Evolutionary conservation across 2,329 filamentous ascomycete species (phyloP), one percentile per base, ranked within the genome.

Genomic region (Cercospora janseana): DNA sequence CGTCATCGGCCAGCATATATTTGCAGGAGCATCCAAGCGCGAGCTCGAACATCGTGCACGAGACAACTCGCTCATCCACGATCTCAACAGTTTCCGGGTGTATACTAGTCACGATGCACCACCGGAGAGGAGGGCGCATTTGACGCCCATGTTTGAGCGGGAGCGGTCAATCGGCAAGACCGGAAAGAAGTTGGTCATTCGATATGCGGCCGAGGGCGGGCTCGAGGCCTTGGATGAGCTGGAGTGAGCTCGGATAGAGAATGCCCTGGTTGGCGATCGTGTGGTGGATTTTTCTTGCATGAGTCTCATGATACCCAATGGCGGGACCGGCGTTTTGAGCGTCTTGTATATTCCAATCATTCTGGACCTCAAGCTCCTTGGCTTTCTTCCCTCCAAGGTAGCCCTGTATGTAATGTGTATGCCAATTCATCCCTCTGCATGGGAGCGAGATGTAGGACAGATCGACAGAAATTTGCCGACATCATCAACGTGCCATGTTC

Each of bases 1-100:
- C 31, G 55, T 58, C 4, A 54, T 60, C 21, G 57, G 55, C 10
- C 41, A 53, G 42, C 52, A 58, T 35, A 46, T 58, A 18, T 60
- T 60, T 24, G 52, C 55, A 6, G 57, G 55, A 3, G 49, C 46
- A 6, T 46, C 45, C n/a, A 52, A 34, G 15, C 27, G 49, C 12
- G 55, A 57, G 20, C 47, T 58, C 18, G 51, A 58, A 27, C 21
- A 52, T 12, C 43, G 55, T 8, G 44, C 44, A 6, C 32, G 32
- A 2, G 40, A 47, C 23, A 28, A 40, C 16, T 18, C 40, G 23
- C 34, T 47, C 21, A 47, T 47, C 4, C 23, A 37, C 16, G 46
- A 52, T 35, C 41, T 60, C 48, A 51, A 32, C 23, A 48, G 49
- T 9, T 60, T 56, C 46, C 42, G 45, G 7, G 47, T 60, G 16